These are phyloP conservation scores for Otatea glauca DNA, from an alignment of 176 grass and related monocot species.

Conservation along the genomic window DNA sequence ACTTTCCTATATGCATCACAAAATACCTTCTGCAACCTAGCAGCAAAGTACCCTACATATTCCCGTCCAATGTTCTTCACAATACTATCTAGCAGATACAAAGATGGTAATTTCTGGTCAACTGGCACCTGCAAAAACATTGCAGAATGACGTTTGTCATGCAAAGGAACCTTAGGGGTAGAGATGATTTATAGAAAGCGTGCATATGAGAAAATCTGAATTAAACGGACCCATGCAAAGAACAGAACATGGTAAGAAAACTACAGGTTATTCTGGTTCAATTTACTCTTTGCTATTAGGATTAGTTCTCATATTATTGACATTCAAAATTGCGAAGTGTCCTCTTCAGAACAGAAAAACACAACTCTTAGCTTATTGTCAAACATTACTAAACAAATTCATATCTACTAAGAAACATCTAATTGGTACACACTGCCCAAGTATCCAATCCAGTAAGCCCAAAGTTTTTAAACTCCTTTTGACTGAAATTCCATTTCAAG, in stretches of 20 bases:
- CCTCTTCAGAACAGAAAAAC: constrained; percentile 30
- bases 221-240: not conserved
- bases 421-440: not conserved
- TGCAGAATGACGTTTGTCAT: constrained; percentile 28
- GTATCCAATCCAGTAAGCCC: constrained; percentile 11
- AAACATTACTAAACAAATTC: constrained; percentile 14
- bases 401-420: constrained; percentile 17
- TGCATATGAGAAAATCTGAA: not conserved
- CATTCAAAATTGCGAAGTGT: constrained; percentile 17
- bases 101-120: constrained; percentile 94
- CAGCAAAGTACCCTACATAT: constrained; percentile 78
- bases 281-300: constrained; percentile 29
- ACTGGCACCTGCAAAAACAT: constrained; percentile 70
- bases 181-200: constrained; percentile 20
- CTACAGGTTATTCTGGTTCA: not conserved
- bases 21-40: constrained; percentile 78
- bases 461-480: not conserved
- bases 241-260: not conserved
- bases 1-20: constrained; percentile 80
- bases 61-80: constrained; percentile 95
- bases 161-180: constrained; percentile 9
- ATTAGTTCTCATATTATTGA: constrained; percentile 4
- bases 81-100: constrained; percentile 98
- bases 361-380: not conserved
- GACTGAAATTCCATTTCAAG: not conserved